Percentiles rank a stretch among this genome's conserved stretches.
These are phyloP conservation scores for Fusarium buxicola DNA, from an alignment of 2,329 filamentous ascomycete species.

Conservation along the genomic window DNA sequence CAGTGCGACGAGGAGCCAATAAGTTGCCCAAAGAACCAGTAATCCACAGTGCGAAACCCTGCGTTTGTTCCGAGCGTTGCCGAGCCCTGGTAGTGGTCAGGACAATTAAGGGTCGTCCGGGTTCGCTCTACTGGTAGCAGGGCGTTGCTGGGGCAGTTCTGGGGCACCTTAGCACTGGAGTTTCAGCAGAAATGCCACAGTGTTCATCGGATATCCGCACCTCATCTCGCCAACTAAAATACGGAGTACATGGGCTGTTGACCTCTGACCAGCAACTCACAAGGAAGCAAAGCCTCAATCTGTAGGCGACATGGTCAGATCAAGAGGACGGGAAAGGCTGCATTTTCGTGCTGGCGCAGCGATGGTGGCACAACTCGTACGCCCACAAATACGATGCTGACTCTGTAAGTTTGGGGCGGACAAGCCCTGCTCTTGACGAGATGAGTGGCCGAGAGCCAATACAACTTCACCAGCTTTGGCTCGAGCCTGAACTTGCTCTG, in stretches of 20 bases:
- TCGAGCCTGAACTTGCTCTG: not conserved
- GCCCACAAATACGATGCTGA: conserved; percentile 40
- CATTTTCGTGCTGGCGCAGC: conserved; percentile 28
- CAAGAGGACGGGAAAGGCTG: conserved; percentile 3
- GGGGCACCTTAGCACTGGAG: conserved; percentile 10
- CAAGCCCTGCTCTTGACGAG: conserved; percentile 9
- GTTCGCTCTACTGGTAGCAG: conserved; percentile 2
- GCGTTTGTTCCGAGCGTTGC: not conserved
- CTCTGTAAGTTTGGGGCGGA: conserved; percentile 25
- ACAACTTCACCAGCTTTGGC: conserved; percentile 20
- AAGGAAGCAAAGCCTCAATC: conserved; percentile 21
- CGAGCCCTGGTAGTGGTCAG: not conserved
- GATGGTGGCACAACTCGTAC: conserved; percentile 30
- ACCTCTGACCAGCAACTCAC: conserved; percentile 7
- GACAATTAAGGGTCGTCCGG: conserved; percentile 10
- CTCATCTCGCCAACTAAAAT: not conserved
- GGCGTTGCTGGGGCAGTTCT: conserved; percentile 29
- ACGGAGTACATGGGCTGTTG: conserved; percentile 1
- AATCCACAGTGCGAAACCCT: conserved; percentile 2
- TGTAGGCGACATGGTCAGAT: conserved; percentile 18
- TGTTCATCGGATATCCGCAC: conserved; percentile 11
- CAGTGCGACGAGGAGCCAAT: not conserved
- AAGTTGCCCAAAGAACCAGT: not conserved
- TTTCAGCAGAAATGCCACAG: conserved; percentile 18
- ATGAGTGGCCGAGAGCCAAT: conserved; percentile 23